Conservation (phyloP, 176 grass and related monocot species). For the Bromus sterilis region DNA sequence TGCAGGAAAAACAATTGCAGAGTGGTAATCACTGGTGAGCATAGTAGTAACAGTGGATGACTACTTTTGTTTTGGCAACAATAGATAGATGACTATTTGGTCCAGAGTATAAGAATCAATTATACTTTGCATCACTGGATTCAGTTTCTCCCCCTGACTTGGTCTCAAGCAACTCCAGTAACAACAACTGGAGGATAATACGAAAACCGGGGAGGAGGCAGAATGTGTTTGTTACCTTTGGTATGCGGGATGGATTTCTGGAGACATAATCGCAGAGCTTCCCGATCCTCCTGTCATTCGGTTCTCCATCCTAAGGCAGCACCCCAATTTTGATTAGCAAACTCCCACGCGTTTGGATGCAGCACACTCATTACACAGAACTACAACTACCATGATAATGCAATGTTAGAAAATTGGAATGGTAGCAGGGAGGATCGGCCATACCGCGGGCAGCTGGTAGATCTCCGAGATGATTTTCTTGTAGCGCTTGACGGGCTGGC, state of each 20-base stretch:
- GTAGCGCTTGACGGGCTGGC: slow-evolving; percentile 91
- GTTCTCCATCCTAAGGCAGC: slow-evolving; percentile 67
- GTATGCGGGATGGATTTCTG: slow-evolving; percentile 76
- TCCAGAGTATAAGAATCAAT: not conserved
- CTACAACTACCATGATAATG: not conserved
- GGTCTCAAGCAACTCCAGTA: not conserved
- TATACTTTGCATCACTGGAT: not conserved
- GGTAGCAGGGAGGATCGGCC: not conserved
- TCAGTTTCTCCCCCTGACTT: not conserved
- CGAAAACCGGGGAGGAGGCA: not conserved
- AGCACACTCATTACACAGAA: not conserved
- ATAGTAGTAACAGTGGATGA: not conserved
- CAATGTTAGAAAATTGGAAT: not conserved
- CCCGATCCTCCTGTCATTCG: slow-evolving; percentile 83
- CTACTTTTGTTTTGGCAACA: too few relatives aligned
- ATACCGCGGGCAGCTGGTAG: slow-evolving; percentile 63
- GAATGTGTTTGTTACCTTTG: slow-evolving; percentile 47
- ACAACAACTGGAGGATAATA: not conserved
- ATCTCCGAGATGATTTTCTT: slow-evolving; percentile 80
- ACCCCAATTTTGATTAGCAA: slow-evolving; percentile 6
- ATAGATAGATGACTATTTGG: not conserved
- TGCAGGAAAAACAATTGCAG: not conserved
- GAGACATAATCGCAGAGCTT: slow-evolving; percentile 93
- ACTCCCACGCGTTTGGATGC: not conserved
- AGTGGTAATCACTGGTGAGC: not conserved